Evolutionary conservation across 179 eudicot species (phyloP).

Genomic region (Silene noctiflora): DNA sequence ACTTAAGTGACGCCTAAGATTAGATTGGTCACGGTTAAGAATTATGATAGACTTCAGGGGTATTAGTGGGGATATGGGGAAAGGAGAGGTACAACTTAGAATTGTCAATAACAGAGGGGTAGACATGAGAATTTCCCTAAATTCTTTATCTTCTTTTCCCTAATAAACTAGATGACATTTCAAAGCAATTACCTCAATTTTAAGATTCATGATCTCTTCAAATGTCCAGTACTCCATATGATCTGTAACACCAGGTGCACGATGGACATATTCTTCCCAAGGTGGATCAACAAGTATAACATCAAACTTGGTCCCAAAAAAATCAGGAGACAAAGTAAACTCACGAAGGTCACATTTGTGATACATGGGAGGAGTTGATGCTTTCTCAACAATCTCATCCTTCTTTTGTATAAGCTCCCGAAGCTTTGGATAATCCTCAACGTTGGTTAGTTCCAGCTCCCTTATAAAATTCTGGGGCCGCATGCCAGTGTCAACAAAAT

Average conservation of each 20-base stretch:
- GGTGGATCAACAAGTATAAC: slow-evolving; percentile 97
- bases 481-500: slow-evolving; percentile 95
- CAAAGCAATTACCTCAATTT: slow-evolving; percentile 68
- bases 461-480: slow-evolving; percentile 94
- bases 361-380: slow-evolving; percentile 85
- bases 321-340: slow-evolving; percentile 70
- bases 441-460: slow-evolving; percentile 86
- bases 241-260: slow-evolving; percentile 96
- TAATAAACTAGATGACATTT: not conserved
- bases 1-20: no score
- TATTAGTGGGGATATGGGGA: no score
- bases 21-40: no score
- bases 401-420: slow-evolving; percentile 97
- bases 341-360: slow-evolving; percentile 78
- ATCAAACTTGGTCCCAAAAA: slow-evolving; percentile 95
- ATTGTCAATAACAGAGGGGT: no score
- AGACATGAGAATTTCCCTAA: not conserved
- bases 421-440: slow-evolving; percentile 97
- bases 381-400: slow-evolving; percentile 87
- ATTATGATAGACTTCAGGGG: no score
- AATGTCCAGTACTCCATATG: slow-evolving; percentile 88
- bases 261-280: slow-evolving; percentile 98
- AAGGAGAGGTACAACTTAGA: no score
- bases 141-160: not conserved
- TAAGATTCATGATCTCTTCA: slow-evolving; percentile 92